phyloP scores from a whole-genome alignment of 352 stramenopile species.

The Lagenidium sp. region DNA sequence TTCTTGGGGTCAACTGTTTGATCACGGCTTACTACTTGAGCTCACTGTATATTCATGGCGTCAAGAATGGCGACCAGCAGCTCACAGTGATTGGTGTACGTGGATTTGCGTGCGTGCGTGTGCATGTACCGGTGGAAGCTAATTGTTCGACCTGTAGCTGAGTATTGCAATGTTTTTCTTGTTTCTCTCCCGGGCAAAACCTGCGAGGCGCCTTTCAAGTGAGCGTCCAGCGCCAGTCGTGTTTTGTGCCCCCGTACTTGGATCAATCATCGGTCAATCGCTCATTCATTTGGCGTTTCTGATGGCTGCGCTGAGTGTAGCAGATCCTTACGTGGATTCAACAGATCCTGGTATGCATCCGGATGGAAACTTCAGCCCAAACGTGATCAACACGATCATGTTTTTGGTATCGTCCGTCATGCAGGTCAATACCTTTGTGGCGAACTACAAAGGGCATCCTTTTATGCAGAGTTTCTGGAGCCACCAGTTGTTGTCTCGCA shows the following conservation, averaged over 20 bases:
- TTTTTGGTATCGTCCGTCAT: constrained; percentile 88
- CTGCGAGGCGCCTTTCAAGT: constrained; percentile 76
- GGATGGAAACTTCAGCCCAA: constrained; percentile 87
- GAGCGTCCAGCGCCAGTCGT: constrained; percentile 82
- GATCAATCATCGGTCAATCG: constrained; percentile 91
- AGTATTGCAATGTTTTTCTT: constrained; percentile 44
- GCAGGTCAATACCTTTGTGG: constrained; percentile 44
- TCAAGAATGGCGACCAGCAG: constrained; percentile 94
- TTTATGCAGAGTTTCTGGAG: constrained; percentile 49
- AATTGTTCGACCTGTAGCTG: constrained; percentile 13
- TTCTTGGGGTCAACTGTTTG: constrained; percentile 93
- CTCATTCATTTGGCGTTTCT: constrained; percentile 85
- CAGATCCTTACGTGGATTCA: constrained; percentile 57
- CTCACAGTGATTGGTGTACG: constrained; percentile 44
- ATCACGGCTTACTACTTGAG: constrained; percentile 92
- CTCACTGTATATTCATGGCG: constrained; percentile 89
- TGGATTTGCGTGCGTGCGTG: neutral
- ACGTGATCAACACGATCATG: constrained; percentile 92
- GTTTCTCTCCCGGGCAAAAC: constrained; percentile 66
- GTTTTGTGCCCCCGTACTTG: constrained; percentile 75
- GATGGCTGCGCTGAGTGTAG: constrained; percentile 28
- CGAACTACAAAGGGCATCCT: constrained; percentile 38
- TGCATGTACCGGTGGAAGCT: neutral
- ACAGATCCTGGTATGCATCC: constrained; percentile 47
- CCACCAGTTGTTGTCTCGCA: constrained; percentile 25